Evolutionary conservation across 352 stramenopile genomes (phyloP).

Genomic region (Pythium guiyangense): DNA sequence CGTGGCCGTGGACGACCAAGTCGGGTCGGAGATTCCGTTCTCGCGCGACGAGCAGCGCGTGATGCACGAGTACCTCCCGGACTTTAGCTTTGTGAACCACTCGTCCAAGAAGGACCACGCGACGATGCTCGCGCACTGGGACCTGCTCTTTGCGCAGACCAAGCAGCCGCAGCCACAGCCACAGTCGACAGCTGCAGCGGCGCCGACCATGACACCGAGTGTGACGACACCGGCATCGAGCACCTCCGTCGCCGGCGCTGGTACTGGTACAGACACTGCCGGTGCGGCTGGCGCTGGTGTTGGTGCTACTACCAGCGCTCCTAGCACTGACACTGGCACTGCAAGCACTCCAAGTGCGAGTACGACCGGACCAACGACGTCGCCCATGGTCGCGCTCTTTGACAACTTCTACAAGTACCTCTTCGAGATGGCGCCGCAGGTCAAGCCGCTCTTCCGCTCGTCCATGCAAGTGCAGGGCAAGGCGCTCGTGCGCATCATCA

Average conservation of each 20-base stretch:
- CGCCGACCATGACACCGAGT: not conserved
- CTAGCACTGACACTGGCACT: too few species aligned
- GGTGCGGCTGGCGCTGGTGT: too few species aligned
- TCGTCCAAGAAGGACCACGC: slow-evolving; percentile 21
- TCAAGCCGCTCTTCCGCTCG: slow-evolving; percentile 35
- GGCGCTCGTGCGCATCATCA: slow-evolving; percentile 32
- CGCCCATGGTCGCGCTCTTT: too few species aligned
- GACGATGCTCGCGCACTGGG: slow-evolving; percentile 22
- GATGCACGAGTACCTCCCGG: slow-evolving; percentile 24
- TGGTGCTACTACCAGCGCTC: too few species aligned
- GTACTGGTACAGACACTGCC: too few species aligned
- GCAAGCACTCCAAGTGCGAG: too few species aligned
- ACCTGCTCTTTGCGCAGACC: slow-evolving; percentile 22
- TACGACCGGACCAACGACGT: too few species aligned
- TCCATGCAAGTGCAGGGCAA: slow-evolving; percentile 39
- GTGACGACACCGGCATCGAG: too few species aligned
- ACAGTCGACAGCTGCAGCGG: not conserved
- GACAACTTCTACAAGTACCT: too few species aligned
- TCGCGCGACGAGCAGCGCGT: slow-evolving; percentile 5
- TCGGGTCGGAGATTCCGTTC: slow-evolving; percentile 12
- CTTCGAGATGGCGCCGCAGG: too few species aligned
- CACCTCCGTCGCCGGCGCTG: too few species aligned
- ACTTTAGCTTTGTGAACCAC: slow-evolving; percentile 20
- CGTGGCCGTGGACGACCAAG: slow-evolving; percentile 16
- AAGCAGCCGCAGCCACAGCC: slow-evolving; percentile 4